Base-by-base conservation (phyloP, 75 land plant species). In the Picea glauca region DNA sequence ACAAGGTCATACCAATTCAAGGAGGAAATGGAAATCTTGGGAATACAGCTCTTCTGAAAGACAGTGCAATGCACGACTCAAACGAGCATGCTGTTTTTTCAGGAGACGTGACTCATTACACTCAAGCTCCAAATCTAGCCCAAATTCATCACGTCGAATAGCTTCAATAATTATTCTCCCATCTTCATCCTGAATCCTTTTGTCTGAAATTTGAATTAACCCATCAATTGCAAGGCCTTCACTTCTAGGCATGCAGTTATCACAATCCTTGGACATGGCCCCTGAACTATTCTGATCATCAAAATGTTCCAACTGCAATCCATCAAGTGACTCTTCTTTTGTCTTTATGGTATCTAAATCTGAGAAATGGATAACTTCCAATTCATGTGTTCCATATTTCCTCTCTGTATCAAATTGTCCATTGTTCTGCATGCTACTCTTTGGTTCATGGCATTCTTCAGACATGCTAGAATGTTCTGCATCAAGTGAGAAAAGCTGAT, bases 41-140 rank as follows among this genome's bases (percentile, higher is more conserved):
- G 99, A 96, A 81, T 96, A 96, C 46, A 96, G 76, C 56, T 96
- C 96, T 58, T 88, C 93, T 30, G 99, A 96, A 63, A 96, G 92
- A 76, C 99, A 94, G 79, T 94, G 93, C 57, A 96, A 82, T 23
- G 99, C 99, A 78, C 99, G 90, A n/a, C 99, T 97, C 54, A 92
- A 82, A 0, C 99, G 91, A 79, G 94, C 96, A 89, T 96, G 99
- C 84, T 96, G 99, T 79, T 91, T 96, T 58, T 82, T 83, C 79
- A 96, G 81, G 80, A 96, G 87, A 72, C 77, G 83, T 73, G 80
- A 84, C 80, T 95, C 93, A 58, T 32, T 76, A 15, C 56, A 31
- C 68, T 80, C 33, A 18, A 87, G 81, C 72, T 81, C 72, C 50
- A 85, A 78, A 72, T 87, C 93, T 38, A 96, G 75, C 50, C 99